Percentiles rank a stretch among this genome's conserved stretches.
phyloP scores from a whole-genome alignment of 1,284 basidiomycete genomes.

The Flammula alnicola region DNA sequence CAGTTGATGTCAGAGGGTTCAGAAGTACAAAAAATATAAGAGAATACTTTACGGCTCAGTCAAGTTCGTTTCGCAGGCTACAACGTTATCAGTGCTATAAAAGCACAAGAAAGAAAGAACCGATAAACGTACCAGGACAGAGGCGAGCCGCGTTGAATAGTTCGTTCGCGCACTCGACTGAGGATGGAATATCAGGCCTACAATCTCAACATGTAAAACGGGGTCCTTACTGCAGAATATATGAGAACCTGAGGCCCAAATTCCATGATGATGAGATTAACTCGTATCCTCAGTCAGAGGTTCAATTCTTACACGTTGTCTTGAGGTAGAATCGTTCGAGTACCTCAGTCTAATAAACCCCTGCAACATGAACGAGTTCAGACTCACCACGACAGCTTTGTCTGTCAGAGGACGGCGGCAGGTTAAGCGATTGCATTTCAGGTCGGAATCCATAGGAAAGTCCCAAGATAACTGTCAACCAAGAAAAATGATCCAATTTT shows the following conservation, averaged over 20 bases:
- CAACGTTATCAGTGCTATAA: slow-evolving; percentile 13
- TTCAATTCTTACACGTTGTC: slow-evolving; percentile 52
- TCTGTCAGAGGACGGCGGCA: slow-evolving; percentile 69
- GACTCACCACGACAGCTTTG: slow-evolving; percentile 82
- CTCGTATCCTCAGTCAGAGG: background rate
- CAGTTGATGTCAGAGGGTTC: slow-evolving; percentile 7
- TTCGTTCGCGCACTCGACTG: slow-evolving; percentile 85
- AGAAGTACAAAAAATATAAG: background rate
- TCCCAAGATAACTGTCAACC: slow-evolving; percentile 2
- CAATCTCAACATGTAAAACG: background rate
- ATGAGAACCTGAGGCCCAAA: slow-evolving; percentile 62
- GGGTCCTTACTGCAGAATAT: slow-evolving; percentile 74
- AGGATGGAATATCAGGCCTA: slow-evolving; percentile 11
- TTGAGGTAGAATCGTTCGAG: slow-evolving; percentile 22
- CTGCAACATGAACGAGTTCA: background rate
- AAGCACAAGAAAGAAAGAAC: background rate
- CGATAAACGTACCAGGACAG: slow-evolving; percentile 62
- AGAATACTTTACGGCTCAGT: slow-evolving; percentile 66
- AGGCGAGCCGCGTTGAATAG: slow-evolving; percentile 75
- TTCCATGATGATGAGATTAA: background rate
- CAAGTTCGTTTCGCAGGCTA: slow-evolving; percentile 79
- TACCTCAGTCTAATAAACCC: background rate
- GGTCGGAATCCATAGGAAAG: slow-evolving; percentile 50
- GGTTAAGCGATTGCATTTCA: slow-evolving; percentile 77
- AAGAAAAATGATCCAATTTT: too few species aligned